These are phyloP conservation scores for Pythium apleroticum DNA, from an alignment of 352 stramenopile genomes.

Conservation along the genomic window DNA sequence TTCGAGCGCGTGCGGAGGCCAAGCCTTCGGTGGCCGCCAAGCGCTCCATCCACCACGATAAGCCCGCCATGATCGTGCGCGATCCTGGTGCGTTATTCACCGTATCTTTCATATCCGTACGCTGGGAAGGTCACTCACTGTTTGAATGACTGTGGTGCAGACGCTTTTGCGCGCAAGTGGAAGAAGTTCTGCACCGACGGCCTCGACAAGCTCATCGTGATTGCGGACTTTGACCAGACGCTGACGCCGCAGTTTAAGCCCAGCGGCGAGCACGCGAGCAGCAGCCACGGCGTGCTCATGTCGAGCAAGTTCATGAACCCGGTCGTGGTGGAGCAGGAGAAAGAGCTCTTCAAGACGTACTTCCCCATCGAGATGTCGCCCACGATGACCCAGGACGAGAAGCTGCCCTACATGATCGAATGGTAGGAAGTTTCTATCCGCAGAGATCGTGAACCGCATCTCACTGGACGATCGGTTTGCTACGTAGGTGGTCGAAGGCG, in stretches of 20 bases:
- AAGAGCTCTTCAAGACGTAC: conserved; percentile 65
- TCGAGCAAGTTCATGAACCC: conserved; percentile 44
- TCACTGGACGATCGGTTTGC: neutral
- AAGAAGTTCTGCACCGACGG: conserved; percentile 68
- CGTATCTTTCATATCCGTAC: too few species aligned
- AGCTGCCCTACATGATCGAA: conserved; percentile 76
- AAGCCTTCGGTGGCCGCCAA: conserved; percentile 9
- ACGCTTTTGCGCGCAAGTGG: conserved; percentile 70
- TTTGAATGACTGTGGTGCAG: conserved; percentile 21
- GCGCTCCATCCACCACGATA: conserved; percentile 8
- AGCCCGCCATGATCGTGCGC: conserved; percentile 35
- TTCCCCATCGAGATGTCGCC: conserved; percentile 77
- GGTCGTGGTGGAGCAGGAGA: conserved; percentile 23
- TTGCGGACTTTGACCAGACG: conserved; percentile 78
- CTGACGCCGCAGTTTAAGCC: conserved; percentile 52
- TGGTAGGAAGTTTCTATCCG: conserved; percentile 38
- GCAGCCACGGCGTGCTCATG: conserved; percentile 57
- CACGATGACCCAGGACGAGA: conserved; percentile 63
- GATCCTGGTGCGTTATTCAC: conserved; percentile 35
- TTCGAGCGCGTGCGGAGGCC: neutral
- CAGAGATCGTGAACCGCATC: neutral
- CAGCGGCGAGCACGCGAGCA: conserved; percentile 41
- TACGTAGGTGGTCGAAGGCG: conserved; percentile 46
- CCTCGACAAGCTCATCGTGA: conserved; percentile 61
- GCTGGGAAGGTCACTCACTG: neutral